These are phyloP conservation scores for Diaporthe amygdali DNA, from an alignment of 2,329 filamentous ascomycete genomes.

Conservation along the genomic window DNA sequence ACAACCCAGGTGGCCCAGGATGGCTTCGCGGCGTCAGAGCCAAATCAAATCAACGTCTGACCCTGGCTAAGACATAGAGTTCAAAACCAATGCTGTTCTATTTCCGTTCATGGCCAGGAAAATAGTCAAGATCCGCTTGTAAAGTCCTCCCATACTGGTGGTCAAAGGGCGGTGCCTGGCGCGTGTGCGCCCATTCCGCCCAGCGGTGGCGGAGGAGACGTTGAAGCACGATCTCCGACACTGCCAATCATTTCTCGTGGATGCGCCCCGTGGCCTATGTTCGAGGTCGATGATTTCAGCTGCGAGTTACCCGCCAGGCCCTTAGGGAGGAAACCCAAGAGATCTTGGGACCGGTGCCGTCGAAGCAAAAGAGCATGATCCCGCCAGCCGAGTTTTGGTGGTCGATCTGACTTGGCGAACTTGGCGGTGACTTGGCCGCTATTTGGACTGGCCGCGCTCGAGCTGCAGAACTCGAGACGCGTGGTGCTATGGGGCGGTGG, in stretches of 20 bases:
- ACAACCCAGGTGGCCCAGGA: not conserved
- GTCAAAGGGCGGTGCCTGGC: not conserved
- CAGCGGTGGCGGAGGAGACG: not conserved
- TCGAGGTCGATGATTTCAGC: not conserved
- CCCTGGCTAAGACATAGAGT: not conserved
- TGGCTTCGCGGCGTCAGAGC: not conserved
- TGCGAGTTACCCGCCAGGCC: not conserved
- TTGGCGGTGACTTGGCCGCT: constrained; percentile 10
- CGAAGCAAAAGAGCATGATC: not conserved
- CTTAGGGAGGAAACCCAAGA: not conserved
- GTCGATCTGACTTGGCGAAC: constrained; percentile 2
- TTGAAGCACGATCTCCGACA: not conserved
- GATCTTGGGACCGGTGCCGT: not conserved
- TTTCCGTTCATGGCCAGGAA: not conserved
- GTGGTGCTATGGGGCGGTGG: not conserved
- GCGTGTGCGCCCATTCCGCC: not conserved
- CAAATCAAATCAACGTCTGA: constrained; percentile 7
- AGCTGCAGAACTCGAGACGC: constrained; percentile 2
- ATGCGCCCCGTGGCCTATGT: not conserved
- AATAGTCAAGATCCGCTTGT: not conserved
- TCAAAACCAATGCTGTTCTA: not conserved
- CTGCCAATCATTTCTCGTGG: not conserved
- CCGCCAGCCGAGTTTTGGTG: not conserved
- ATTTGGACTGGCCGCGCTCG: not conserved
- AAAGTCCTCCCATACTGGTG: not conserved